phyloP scores from a whole-genome alignment of 148 eudicot genomes.

The Selenicereus undatus region DNA sequence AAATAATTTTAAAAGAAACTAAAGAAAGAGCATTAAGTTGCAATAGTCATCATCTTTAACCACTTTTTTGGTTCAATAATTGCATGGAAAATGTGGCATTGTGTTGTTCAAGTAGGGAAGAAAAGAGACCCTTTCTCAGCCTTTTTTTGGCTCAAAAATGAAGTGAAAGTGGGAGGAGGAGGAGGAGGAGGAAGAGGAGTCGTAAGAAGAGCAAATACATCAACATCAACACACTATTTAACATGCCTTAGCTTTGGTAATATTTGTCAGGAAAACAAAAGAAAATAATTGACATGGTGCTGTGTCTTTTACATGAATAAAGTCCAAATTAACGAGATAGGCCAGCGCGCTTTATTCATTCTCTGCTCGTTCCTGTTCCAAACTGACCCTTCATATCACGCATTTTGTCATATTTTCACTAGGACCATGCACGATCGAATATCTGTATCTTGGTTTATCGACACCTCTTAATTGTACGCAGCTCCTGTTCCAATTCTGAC shows the following conservation, averaged over 20 bases:
- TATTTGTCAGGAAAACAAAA: not conserved
- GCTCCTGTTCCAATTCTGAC: not conserved
- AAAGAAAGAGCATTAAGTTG: constrained; percentile 1
- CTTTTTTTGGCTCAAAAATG: not conserved
- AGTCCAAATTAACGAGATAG: not conserved
- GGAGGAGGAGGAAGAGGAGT: not conserved
- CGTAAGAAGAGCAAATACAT: not conserved
- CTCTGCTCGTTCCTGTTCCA: not conserved
- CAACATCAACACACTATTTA: not conserved
- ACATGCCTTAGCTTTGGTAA: not conserved
- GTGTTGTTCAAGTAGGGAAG: not conserved
- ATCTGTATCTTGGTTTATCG: not conserved
- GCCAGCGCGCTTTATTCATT: not conserved
- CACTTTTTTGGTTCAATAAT: not conserved
- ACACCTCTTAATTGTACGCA: not conserved
- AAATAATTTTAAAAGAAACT: not conserved
- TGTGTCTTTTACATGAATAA: not conserved
- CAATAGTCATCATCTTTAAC: not conserved
- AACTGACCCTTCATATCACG: not conserved
- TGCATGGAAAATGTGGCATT: not conserved
- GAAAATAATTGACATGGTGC: not conserved
- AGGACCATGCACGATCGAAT: not conserved
- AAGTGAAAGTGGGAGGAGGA: not conserved
- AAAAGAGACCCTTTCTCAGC: not conserved
- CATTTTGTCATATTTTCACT: not conserved